Evolutionary conservation across 2,329 filamentous ascomycete species (phyloP).

Genomic region (Thyridium curvatum): DNA sequence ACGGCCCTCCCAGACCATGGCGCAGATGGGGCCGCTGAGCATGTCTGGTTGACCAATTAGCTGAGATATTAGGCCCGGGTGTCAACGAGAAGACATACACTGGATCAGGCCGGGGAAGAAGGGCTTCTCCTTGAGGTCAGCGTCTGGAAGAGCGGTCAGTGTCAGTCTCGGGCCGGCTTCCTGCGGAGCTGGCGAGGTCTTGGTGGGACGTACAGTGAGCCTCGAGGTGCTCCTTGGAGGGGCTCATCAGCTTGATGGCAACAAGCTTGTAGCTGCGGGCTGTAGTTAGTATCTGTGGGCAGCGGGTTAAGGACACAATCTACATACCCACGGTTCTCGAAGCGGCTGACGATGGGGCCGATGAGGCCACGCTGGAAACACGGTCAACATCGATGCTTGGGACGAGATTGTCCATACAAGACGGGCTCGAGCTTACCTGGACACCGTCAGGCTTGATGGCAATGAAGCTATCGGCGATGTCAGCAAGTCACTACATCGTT

Average conservation of each 20-base stretch:
- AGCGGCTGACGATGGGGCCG: constrained; percentile 95
- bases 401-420: neutral
- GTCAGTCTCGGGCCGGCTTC: neutral
- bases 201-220: constrained; percentile 66
- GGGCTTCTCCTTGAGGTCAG: constrained; percentile 84
- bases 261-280: constrained; percentile 86
- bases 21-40: constrained; percentile 91
- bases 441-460: constrained; percentile 99
- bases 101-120: constrained; percentile 94
- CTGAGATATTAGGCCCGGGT: neutral
- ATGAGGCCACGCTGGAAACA: constrained; percentile 79
- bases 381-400: constrained; percentile 11
- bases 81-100: constrained; percentile 55
- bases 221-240: constrained; percentile 93
- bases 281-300: constrained; percentile 5
- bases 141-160: constrained; percentile 46
- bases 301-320: constrained; percentile 1
- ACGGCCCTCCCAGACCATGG: constrained; percentile 99
- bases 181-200: neutral
- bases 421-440: constrained; percentile 60
- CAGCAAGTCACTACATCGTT: constrained; percentile 1
- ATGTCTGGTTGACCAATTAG: constrained; percentile 61
- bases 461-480: constrained; percentile 73
- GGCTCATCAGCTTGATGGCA: constrained; percentile 90
- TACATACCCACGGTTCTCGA: constrained; percentile 87